Conservation (phyloP, 2,329 filamentous ascomycete species). For the Colletotrichum phormii region DNA sequence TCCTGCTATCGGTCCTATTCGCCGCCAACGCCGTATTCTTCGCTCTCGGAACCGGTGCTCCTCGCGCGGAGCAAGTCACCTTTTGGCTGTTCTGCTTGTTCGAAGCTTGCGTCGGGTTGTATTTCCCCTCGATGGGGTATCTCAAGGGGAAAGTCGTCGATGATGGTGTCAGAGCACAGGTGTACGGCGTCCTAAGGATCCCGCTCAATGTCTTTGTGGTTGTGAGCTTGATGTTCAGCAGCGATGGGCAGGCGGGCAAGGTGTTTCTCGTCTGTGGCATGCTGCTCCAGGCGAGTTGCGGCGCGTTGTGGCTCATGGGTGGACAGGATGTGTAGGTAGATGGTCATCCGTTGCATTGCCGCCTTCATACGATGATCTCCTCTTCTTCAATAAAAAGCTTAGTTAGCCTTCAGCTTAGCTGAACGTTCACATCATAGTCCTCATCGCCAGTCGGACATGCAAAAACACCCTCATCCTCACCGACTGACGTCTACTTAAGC, state of each 20-base stretch:
- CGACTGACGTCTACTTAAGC: constrained; percentile 36
- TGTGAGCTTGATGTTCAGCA: constrained; percentile 54
- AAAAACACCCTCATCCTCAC: neutral
- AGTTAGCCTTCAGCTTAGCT: neutral
- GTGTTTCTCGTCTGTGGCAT: constrained; percentile 48
- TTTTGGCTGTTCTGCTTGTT: constrained; percentile 69
- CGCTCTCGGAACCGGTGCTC: constrained; percentile 42
- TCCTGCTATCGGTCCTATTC: constrained; percentile 53
- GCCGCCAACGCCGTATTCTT: constrained; percentile 51
- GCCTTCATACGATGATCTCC: neutral
- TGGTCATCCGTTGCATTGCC: neutral
- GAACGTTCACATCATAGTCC: neutral
- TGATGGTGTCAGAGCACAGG: constrained; percentile 62
- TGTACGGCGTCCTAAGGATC: constrained; percentile 66
- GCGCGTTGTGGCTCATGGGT: constrained; percentile 41
- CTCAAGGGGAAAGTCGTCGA: constrained; percentile 65
- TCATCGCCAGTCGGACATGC: neutral
- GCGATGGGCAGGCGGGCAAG: constrained; percentile 41
- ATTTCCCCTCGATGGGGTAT: constrained; percentile 65
- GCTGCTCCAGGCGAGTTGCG: constrained; percentile 44
- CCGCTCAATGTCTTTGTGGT: constrained; percentile 70
- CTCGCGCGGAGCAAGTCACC: constrained; percentile 52
- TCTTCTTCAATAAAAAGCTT: neutral
- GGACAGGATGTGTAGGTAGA: constrained; percentile 18
- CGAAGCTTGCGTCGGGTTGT: constrained; percentile 66